phyloP scores from a whole-genome alignment of 352 stramenopile species.

The Phytopythium chamaehyphon region DNA sequence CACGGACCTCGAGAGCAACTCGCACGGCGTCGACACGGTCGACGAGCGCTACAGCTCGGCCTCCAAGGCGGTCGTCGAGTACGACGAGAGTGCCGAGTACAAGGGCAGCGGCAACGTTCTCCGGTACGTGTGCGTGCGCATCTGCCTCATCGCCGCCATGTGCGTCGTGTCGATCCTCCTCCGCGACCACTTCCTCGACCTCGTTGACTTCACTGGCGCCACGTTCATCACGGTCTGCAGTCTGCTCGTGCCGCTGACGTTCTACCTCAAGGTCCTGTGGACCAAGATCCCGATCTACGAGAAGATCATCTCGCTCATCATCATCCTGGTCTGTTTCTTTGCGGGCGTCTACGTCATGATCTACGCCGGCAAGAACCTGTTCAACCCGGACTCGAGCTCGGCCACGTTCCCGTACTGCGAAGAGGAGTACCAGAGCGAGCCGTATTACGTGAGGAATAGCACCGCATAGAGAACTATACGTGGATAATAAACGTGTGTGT shows the following conservation, averaged over 20 bases:
- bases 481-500: no score
- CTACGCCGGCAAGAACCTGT: slow-evolving; percentile 34
- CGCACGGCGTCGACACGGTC: slow-evolving; percentile 1
- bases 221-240: slow-evolving; percentile 30
- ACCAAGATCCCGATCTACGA: slow-evolving; percentile 36
- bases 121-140: slow-evolving; percentile 24
- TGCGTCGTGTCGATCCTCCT: slow-evolving; percentile 33
- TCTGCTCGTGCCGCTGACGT: slow-evolving; percentile 36
- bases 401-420: slow-evolving; percentile 55
- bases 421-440: slow-evolving; percentile 29
- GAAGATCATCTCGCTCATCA: slow-evolving; percentile 22
- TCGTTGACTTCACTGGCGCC: slow-evolving; percentile 47
- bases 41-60: slow-evolving; percentile 5
- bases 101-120: slow-evolving; percentile 20
- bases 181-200: slow-evolving; percentile 37
- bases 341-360: slow-evolving; percentile 40
- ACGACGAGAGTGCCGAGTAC: slow-evolving; percentile 29
- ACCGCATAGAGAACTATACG: not conserved
- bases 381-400: slow-evolving; percentile 20
- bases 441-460: slow-evolving; percentile 35
- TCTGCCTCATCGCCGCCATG: slow-evolving; percentile 28
- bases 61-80: slow-evolving; percentile 16
- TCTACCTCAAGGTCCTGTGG: slow-evolving; percentile 48
- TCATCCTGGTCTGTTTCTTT: slow-evolving; percentile 27
- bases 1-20: slow-evolving; percentile 26